phyloP scores from a whole-genome alignment of 1,284 basidiomycete genomes.

The Neolentinus lepideus region DNA sequence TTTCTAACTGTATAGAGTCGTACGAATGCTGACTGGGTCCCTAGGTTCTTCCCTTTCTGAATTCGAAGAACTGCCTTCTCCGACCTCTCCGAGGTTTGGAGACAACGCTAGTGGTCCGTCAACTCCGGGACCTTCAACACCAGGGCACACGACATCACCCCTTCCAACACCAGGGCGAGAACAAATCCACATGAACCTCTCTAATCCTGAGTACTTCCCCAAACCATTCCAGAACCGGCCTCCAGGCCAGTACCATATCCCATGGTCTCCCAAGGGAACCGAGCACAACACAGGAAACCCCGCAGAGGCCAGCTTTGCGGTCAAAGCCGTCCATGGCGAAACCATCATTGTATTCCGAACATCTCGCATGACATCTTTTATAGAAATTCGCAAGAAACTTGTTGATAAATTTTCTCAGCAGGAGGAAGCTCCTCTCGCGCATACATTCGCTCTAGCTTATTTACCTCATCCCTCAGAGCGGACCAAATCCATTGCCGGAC shows the following conservation, averaged over 20 bases:
- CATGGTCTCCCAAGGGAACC: conserved; percentile 14
- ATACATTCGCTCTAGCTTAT: conserved; percentile 47
- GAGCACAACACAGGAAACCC: not conserved
- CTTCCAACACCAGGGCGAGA: conserved; percentile 13
- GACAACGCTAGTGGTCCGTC: not conserved
- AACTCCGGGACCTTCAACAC: not conserved
- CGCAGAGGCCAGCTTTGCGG: conserved; percentile 29
- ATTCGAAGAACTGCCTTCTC: not conserved
- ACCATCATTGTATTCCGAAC: conserved; percentile 56
- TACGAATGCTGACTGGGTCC: too few species aligned
- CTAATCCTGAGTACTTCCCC: conserved; percentile 22
- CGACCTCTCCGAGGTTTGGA: not conserved
- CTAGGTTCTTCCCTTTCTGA: not conserved
- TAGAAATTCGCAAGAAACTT: conserved; percentile 45
- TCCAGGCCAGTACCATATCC: conserved; percentile 24
- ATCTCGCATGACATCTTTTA: conserved; percentile 33
- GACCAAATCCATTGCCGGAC: conserved; percentile 10
- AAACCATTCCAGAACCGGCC: conserved; percentile 24
- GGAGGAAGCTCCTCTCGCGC: conserved; percentile 44
- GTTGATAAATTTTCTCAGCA: conserved; percentile 56
- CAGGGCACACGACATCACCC: too few species aligned
- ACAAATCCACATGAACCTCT: conserved; percentile 8
- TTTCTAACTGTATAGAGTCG: too few species aligned
- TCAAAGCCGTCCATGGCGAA: conserved; percentile 60
- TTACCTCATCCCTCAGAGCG: conserved; percentile 17